Base-by-base conservation (phyloP, 371 early-diverging fungal species). In the Lichtheimia hyalospora region DNA sequence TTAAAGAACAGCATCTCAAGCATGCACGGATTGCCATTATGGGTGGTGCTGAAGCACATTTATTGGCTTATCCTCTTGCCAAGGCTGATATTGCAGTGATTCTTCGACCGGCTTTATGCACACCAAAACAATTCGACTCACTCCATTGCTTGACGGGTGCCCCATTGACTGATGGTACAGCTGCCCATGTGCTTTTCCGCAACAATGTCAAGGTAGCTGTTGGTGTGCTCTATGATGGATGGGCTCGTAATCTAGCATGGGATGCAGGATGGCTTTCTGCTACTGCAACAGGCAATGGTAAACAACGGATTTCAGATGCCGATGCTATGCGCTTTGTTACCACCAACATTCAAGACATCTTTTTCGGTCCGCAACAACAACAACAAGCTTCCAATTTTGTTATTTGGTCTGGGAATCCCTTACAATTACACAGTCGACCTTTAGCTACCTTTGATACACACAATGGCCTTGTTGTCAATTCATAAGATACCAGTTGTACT, bases 251-350 rank as follows among this genome's bases (percentile, higher is more conserved):
- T 42, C 66, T 93, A 61, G 78, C 85, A 2, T 92, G 89, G 88
- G 91, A 89, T 63, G 90, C 93, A 24, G 91, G 88, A n/a, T 90
- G 90, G 91, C 81, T 82, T 12, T 64, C 74, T 1, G 64, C 62
- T 18, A 73, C 79, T 43, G 77, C 84, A 5, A 71, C 73, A 6
- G 20, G 54, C 0, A 54, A 53, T 15, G 68, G 67, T 23, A 69
- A 70, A 39, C 41, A 52, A 5, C 27, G 27, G 7, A 71, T 88
- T 23, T 62, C 75, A 0, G 85, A 85, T 65, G 71, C 67, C 43
- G 84, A 90, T 21, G 89, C 91, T 12, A 80, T 91, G 42, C 86
- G 81, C 13, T 83, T 89, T 24, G 80, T 91, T 16, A 85, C 90
- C 28, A 85, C 85, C 72, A 86, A 86, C 57, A 63, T 89, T 41